Evolutionary conservation across 441 rosid genomes (phyloP), one percentile per base, ranked within the genome.

Genomic region (Populus tomentosa): DNA sequence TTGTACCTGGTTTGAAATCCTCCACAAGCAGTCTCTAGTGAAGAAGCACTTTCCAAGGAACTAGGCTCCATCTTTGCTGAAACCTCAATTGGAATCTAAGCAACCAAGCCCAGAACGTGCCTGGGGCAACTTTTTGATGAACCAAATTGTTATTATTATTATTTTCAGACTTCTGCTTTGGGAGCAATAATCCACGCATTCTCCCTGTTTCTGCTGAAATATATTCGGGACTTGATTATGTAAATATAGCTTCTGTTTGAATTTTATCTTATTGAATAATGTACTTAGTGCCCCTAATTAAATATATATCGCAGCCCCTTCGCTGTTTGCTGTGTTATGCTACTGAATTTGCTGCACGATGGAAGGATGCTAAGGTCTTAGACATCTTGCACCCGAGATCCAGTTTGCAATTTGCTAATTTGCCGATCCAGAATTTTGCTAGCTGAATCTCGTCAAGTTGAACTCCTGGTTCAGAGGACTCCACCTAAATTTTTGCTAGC

Each of bases 1-100:
- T 78, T 33, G 74, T 78, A 64, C 77, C 85, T 24, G 83, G 80
- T 10, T 50, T 74, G 67, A 46, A 66, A 42, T 26, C 63, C 79
- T 40, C 30, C 50, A 36, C 74, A 73, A 66, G 67, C 33, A 66
- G 72, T 14, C n/a, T 21, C 70, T 50, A 71, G 67, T 6, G 78
- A 72, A 3, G 80, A 73, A 62, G 61, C 65, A 28, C 53, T 62
- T 74, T 75, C 40, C 23, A 24, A 30, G 18, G 74, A 75, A 61
- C 70, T 53, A 32, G 77, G 62, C 66, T 72, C 65, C 61, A 36
- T 30, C 10, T 32, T 62, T 24, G 69, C 62, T 24, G 80, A 80
- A 80, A 72, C 63, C 38, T 14, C 73, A 50, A 24, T 67, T 50
- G 78, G 74, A 73, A 72, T 71, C 23, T 81, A 69, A 72, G 61